Evolutionary conservation across 2,329 filamentous ascomycete species (phyloP).

Genomic region (Paecilomyces variotii): DNA sequence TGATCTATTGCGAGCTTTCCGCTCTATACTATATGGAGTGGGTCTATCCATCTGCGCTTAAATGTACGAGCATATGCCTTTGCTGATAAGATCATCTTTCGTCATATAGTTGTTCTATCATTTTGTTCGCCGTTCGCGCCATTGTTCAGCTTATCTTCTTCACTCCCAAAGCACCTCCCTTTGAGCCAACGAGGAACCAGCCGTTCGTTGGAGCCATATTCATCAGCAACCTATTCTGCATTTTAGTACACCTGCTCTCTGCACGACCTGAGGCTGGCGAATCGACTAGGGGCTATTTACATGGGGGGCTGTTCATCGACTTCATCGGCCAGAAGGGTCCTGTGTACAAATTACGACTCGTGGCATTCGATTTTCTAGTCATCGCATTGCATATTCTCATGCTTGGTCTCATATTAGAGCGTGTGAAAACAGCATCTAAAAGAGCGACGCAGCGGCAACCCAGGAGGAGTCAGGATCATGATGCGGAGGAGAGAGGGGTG

Average conservation of each 20-base stretch:
- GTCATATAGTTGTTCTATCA: slow-evolving; percentile 47
- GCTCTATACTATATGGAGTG: slow-evolving; percentile 58
- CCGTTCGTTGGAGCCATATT: slow-evolving; percentile 49
- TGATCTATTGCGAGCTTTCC: slow-evolving; percentile 55
- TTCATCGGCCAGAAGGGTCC: slow-evolving; percentile 56
- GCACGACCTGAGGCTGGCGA: slow-evolving; percentile 46
- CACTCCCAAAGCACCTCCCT: slow-evolving; percentile 49
- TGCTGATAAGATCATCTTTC: neutral
- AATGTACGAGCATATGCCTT: neutral
- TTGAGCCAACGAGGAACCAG: slow-evolving; percentile 43
- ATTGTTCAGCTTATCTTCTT: slow-evolving; percentile 51
- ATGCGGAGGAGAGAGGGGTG: slow-evolving; percentile 53
- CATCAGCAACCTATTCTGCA: slow-evolving; percentile 47
- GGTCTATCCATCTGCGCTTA: slow-evolving; percentile 14
- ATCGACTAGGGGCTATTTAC: slow-evolving; percentile 46
- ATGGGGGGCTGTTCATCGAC: slow-evolving; percentile 56
- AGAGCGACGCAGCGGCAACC: slow-evolving; percentile 13
- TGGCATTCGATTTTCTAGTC: slow-evolving; percentile 47
- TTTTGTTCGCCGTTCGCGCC: slow-evolving; percentile 48
- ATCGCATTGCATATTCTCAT: slow-evolving; percentile 50
- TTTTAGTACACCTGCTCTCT: slow-evolving; percentile 49
- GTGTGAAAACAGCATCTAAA: slow-evolving; percentile 37
- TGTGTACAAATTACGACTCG: slow-evolving; percentile 44
- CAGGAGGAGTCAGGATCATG: slow-evolving; percentile 43
- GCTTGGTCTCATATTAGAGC: slow-evolving; percentile 47